These are phyloP conservation scores for Kazachstania africana DNA, from an alignment of 805 yeast species.

Conservation along the genomic window DNA sequence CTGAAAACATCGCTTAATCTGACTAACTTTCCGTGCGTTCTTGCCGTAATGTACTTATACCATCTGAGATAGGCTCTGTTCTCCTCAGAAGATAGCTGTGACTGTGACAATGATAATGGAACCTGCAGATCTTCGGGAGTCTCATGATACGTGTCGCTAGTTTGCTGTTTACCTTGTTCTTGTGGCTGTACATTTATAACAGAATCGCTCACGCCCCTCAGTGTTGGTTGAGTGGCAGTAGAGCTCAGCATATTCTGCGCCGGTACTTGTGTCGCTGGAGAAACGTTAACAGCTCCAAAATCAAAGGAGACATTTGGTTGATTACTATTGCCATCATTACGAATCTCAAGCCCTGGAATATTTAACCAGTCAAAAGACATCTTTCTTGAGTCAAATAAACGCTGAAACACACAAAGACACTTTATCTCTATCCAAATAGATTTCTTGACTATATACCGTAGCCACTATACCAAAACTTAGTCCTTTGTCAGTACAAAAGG, in stretches of 20 bases:
- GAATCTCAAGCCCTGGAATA: slow-evolving; percentile 28
- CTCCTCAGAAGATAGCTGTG: slow-evolving; percentile 67
- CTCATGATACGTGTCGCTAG: slow-evolving; percentile 11
- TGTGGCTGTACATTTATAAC: slow-evolving; percentile 1
- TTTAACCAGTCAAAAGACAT: slow-evolving; percentile 46
- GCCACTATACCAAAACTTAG: no score
- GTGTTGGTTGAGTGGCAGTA: no score
- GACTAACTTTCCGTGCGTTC: slow-evolving; percentile 57
- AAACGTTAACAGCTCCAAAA: slow-evolving; percentile 7
- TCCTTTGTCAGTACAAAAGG: no score
- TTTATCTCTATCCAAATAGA: no score
- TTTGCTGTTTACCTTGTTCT: background rate
- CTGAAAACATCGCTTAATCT: slow-evolving; percentile 65
- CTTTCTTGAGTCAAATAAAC: slow-evolving; percentile 1
- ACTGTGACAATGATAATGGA: slow-evolving; percentile 53
- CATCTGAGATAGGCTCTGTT: slow-evolving; percentile 79
- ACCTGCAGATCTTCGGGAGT: slow-evolving; percentile 31
- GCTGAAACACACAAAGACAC: no score
- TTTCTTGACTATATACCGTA: no score
- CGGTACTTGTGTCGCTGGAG: background rate
- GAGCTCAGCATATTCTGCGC: background rate
- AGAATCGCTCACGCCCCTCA: slow-evolving; percentile 5
- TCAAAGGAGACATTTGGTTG: slow-evolving; percentile 47
- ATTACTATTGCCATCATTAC: slow-evolving; percentile 6
- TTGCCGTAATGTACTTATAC: slow-evolving; percentile 75